Base-by-base conservation (phyloP, 2,329 filamentous ascomycete genomes). In the Rugonectria rugulosa region DNA sequence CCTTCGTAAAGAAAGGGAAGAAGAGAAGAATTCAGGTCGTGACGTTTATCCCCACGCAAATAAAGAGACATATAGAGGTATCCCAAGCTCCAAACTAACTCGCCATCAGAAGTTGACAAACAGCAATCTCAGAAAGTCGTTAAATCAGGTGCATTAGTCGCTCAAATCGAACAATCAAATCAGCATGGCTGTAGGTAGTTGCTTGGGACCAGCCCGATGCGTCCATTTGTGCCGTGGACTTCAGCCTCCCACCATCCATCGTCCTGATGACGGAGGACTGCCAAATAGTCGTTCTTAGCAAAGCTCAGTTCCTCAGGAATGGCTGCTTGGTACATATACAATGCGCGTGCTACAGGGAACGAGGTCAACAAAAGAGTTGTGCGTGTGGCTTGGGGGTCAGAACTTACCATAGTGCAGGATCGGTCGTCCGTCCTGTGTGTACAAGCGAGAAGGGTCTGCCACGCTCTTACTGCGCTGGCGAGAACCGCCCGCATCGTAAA, bases 211-310 rank as follows among this genome's bases (percentile, higher is more conserved):
- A 89, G 78, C 57, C 86, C 86, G 54, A 81, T 71, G 44, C 75
- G 80, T 44, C 82, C 85, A 60, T 81, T 83, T 60, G 82, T 81
- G 20, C 88, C 88, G 40, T 93, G 90, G 34, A 97, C 86, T 73
- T 97, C 94, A 11, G 96, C 96, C 77, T 99, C 95, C 95, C 96
- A 99, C 95, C 95, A 99, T 17, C 95, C 95, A 70, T 99, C 95
- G 72, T 99, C 95, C 75, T 99, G 95, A 68, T 96, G 86, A 57
- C 93, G 84, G 41, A 97, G 79, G 12, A 99, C 88, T 2, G 94
- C 92, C 12, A 99, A 81, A 56, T 94, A 87, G 70, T 99, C 96
- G 42, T 93, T 93, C 78, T 99, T 99, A 41, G 82, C 81, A 73
- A 99, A 99, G 12, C 90, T 89, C 17, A 99, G 79, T 75, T 99